These are phyloP conservation scores for Aspergillus hancockii DNA, from an alignment of 495 filamentous ascomycete genomes.

Conservation along the genomic window DNA sequence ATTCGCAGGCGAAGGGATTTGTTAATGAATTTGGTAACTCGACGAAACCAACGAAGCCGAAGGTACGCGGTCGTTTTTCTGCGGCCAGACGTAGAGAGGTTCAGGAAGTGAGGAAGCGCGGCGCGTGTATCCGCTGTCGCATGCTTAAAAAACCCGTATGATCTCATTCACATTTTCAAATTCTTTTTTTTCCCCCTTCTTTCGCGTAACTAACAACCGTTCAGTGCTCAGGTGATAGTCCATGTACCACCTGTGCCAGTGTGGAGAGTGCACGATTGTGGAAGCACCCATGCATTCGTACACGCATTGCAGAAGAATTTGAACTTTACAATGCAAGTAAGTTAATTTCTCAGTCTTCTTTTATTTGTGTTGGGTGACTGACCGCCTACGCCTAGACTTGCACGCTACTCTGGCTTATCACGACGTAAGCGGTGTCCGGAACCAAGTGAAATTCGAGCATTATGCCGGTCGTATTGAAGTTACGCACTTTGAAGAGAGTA, in stretches of 20 bases:
- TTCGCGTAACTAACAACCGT: constrained; percentile 15
- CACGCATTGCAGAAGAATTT: constrained; percentile 71
- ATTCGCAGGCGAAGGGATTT: constrained; percentile 55
- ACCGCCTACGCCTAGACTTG: constrained; percentile 46
- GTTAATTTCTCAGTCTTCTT: constrained; percentile 16
- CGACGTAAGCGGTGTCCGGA: constrained; percentile 61
- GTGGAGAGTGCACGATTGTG: constrained; percentile 78
- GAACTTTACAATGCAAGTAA: constrained; percentile 67
- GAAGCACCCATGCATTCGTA: constrained; percentile 77
- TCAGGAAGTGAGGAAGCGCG: constrained; percentile 74
- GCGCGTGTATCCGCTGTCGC: constrained; percentile 82
- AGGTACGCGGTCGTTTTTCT: constrained; percentile 68
- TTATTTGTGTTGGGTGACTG: constrained; percentile 11
- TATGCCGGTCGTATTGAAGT: constrained; percentile 65
- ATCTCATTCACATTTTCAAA: not conserved
- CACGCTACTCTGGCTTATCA: constrained; percentile 69
- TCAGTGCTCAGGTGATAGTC: constrained; percentile 73
- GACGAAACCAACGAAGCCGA: constrained; percentile 53
- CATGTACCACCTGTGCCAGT: constrained; percentile 76
- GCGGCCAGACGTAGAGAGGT: constrained; percentile 72
- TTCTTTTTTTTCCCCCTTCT: not conserved
- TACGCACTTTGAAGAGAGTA: constrained; percentile 64
- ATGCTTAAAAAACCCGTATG: constrained; percentile 79
- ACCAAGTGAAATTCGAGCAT: constrained; percentile 55
- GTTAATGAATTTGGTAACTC: constrained; percentile 57